phyloP scores from a whole-genome alignment of 78 protist genomes.

The Trichosphaerium sp. region DNA sequence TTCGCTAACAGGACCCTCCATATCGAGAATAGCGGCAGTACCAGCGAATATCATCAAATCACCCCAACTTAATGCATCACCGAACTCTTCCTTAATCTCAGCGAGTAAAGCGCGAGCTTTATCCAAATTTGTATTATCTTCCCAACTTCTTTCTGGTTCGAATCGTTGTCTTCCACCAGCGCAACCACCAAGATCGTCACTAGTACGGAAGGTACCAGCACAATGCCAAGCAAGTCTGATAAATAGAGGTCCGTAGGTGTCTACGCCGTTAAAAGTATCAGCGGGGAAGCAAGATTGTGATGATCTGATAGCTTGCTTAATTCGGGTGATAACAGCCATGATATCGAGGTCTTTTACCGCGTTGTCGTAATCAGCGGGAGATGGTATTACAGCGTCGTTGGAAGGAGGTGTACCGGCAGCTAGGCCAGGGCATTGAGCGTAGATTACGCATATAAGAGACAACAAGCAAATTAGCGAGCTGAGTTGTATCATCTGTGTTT shows the following conservation, averaged over 20 bases:
- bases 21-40: conserved; percentile 14
- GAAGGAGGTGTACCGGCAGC: no score
- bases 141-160: no score
- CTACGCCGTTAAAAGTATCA: no score
- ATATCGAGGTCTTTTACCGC: not conserved
- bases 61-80: conserved; percentile 40
- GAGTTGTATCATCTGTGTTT: no score
- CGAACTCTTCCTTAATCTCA: conserved; percentile 43
- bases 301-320: not conserved
- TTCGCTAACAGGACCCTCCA: conserved; percentile 23
- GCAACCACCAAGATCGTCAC: conserved; percentile 45
- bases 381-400: no score
- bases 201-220: conserved; percentile 13
- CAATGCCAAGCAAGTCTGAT: conserved; percentile 49
- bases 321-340: conserved; percentile 5
- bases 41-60: conserved; percentile 46
- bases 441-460: no score
- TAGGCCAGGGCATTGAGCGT: no score
- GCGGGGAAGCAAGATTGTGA: conserved; percentile 33
- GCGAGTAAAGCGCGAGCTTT: no score
- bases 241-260: conserved; percentile 25
- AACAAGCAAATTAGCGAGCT: no score
- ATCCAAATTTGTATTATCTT: conserved; percentile 45
- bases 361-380: not conserved
- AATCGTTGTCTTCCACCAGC: conserved; percentile 17